Percentiles rank a stretch among this genome's conserved stretches.
phyloP scores from a whole-genome alignment of 192 early-diverging fungal genomes.

The Coemansia sp. region DNA sequence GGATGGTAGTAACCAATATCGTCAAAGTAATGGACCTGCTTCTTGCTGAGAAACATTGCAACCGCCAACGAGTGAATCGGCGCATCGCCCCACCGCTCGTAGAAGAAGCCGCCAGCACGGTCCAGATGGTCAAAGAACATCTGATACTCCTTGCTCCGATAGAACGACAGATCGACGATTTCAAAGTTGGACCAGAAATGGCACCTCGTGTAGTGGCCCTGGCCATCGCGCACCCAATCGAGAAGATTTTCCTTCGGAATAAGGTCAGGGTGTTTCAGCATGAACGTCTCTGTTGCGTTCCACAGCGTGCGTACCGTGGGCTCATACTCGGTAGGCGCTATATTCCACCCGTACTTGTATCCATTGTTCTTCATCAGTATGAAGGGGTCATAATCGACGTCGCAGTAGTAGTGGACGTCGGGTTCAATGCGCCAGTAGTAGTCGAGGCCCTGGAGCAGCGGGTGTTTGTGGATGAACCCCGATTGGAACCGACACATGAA shows the following conservation, averaged over 20 bases:
- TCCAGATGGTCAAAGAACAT: conserved; percentile 72
- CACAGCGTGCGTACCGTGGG: conserved; percentile 58
- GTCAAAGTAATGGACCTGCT: conserved; percentile 70
- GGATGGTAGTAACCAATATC: conserved; percentile 68
- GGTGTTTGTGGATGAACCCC: conserved; percentile 59
- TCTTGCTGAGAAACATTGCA: conserved; percentile 56
- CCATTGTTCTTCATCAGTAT: conserved; percentile 55
- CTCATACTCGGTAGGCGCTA: conserved; percentile 58
- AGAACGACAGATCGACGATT: conserved; percentile 73
- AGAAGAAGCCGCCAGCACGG: conserved; percentile 78
- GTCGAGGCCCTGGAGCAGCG: conserved; percentile 53
- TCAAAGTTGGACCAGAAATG: conserved; percentile 89
- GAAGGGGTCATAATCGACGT: conserved; percentile 61
- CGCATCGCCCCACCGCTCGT: conserved; percentile 70
- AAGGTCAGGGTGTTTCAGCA: conserved; percentile 55
- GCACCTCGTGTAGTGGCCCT: conserved; percentile 57
- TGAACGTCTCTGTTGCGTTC: conserved; percentile 49
- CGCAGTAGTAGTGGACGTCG: conserved; percentile 59
- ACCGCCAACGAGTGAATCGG: conserved; percentile 63
- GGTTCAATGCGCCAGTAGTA: conserved; percentile 64
- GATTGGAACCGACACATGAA: conserved; percentile 52
- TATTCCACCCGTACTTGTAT: conserved; percentile 56
- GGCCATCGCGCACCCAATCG: conserved; percentile 48
- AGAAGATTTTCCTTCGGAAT: conserved; percentile 54
- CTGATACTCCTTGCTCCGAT: conserved; percentile 61